phyloP scores from a whole-genome alignment of 768 basidiomycete genomes.

The Rhodotorula sphaerocarpa region DNA sequence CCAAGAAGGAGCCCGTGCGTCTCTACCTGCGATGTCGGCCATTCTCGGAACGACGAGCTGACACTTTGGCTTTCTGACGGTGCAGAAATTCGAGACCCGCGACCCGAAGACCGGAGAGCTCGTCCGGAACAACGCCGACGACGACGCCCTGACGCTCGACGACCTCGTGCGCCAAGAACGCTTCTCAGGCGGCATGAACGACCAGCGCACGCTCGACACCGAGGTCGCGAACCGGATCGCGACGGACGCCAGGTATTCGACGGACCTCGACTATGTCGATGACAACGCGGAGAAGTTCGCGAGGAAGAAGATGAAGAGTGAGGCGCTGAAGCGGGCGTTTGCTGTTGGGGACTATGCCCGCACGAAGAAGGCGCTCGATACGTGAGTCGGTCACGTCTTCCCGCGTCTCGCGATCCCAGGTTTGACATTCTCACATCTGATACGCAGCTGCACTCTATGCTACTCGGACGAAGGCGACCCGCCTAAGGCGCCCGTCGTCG shows the following conservation, averaged over 20 bases:
- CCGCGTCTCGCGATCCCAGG: conserved; percentile 40
- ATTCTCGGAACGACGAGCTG: too few relatives aligned
- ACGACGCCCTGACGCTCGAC: conserved; percentile 73
- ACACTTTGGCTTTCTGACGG: too few relatives aligned
- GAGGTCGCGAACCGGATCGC: conserved; percentile 82
- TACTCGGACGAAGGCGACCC: conserved; percentile 75
- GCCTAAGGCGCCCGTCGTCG: conserved; percentile 78
- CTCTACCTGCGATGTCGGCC: not conserved
- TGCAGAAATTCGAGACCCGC: conserved; percentile 69
- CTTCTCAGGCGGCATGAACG: conserved; percentile 76
- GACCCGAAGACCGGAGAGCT: conserved; percentile 85
- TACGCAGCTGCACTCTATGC: conserved; percentile 31
- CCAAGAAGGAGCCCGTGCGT: conserved; percentile 62
- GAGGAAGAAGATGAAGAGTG: conserved; percentile 87
- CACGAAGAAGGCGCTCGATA: conserved; percentile 79
- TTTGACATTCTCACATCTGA: not conserved
- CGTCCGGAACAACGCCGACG: conserved; percentile 79
- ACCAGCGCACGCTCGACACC: conserved; percentile 84
- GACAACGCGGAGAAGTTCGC: conserved; percentile 91
- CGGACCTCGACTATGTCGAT: conserved; percentile 87
- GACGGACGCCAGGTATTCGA: conserved; percentile 80
- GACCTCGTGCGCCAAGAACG: conserved; percentile 90
- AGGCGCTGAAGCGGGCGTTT: conserved; percentile 93
- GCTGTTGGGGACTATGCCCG: conserved; percentile 93
- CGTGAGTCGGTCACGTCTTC: conserved; percentile 57